Evolutionary conservation across 768 basidiomycete species (phyloP), one percentile per base, ranked within the genome.

Genomic region (Termitomyces sp.): DNA sequence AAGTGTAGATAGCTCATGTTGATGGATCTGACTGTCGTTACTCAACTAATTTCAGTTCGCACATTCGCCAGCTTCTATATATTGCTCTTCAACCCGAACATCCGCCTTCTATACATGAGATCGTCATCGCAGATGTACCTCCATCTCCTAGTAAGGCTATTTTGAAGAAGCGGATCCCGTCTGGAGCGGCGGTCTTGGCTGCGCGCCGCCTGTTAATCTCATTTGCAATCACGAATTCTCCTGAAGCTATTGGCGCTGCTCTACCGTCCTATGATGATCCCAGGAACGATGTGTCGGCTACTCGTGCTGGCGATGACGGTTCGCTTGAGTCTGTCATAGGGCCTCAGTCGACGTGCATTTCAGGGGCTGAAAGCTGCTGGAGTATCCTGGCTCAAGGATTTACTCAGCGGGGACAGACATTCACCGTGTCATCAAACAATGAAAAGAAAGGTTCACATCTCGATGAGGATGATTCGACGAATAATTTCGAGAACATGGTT

Each of bases 61-160:
- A 88, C 64, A 70, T 91, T 49, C 78, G 86, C 39, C 87, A 89
- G 55, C 73, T 89, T 15, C 70, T 90, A 27, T 91, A 84, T 68
- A 83, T 91, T 37, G 78, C 86, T n/a, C 76, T 91, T 22, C 87
- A 86, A 62, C 80, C 86, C 6, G 75, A 80, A 6, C 64, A 57
- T 57, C 68, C 65, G 30, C 66, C 67, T 41, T 59, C 63, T 34
- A 60, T 66, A 33, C 63, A 69, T 30, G 71, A 70, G 68, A 41
- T 63, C 56, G 41, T 46, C 16, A 55, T 47, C 24, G 55, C 65
- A 18, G 62, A 65, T 34, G 65, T 75, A 13, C 71, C 70, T 46
- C 70, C 73, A 42, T 82, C 84, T 12, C 84, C 83, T 15, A 75
- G 79, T 60, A 86, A 84, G 69, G 70, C 78, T 12, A 70, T 68